Evolutionary conservation across 164 flowering plant species (phyloP).

Genomic region (Vitis rotundifolia): DNA sequence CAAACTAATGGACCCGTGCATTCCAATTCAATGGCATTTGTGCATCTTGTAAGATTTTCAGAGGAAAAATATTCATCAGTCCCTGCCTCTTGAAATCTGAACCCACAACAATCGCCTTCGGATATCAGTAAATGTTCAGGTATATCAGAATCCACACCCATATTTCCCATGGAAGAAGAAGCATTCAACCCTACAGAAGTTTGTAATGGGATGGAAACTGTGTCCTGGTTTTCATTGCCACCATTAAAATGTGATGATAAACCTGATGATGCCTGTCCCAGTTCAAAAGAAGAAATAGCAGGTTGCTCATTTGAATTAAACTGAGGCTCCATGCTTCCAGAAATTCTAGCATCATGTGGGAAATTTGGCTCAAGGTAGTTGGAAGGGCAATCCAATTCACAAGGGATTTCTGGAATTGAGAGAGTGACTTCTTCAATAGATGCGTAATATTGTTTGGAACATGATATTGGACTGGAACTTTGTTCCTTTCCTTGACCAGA

Average conservation of each 20-base stretch:
- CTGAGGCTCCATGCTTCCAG: constrained; percentile 21
- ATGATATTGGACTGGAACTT: constrained; percentile 39
- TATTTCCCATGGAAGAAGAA: constrained; percentile 31
- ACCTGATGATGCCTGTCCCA: constrained; percentile 35
- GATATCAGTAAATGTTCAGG: constrained; percentile 32
- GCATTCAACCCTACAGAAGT: constrained; percentile 22
- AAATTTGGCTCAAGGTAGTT: constrained; percentile 28
- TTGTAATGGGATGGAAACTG: constrained; percentile 25
- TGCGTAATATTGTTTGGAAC: constrained; percentile 38
- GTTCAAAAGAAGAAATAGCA: constrained; percentile 30
- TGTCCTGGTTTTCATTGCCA: constrained; percentile 28
- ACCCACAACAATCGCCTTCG: constrained; percentile 35
- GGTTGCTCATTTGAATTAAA: constrained; percentile 34
- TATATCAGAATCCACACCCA: constrained; percentile 26
- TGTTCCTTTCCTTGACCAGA: constrained; percentile 32
- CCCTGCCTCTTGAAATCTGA: constrained; percentile 33
- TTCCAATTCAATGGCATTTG: constrained; percentile 23
- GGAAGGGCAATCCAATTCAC: constrained; percentile 27
- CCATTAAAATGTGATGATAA: constrained; percentile 24
- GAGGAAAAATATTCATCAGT: constrained; percentile 28
- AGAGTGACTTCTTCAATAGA: constrained; percentile 42
- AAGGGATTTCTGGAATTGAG: constrained; percentile 39
- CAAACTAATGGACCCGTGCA: constrained; percentile 26
- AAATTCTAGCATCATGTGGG: constrained; percentile 27
- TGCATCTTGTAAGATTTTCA: constrained; percentile 23